Conservation (phyloP, 768 basidiomycete species). For the Cantharellus anzutake region DNA sequence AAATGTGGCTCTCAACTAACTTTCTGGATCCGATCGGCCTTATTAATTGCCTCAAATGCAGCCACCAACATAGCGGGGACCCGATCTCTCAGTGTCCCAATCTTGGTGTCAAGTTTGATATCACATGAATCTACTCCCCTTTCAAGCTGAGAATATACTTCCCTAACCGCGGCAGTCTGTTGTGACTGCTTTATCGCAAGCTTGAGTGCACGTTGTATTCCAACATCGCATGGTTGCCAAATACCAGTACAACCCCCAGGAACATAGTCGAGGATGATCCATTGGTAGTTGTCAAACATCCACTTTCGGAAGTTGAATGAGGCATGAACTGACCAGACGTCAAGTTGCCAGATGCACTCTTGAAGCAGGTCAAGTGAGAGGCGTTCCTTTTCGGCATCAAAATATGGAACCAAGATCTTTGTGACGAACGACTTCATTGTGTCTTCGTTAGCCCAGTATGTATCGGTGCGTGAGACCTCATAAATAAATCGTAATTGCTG, state of each 20-base stretch:
- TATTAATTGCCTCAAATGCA: conserved; percentile 16
- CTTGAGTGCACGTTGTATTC: conserved; percentile 15
- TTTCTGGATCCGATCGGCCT: conserved; percentile 17
- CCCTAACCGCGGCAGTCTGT: conserved; percentile 19
- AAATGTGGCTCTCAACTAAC: conserved; percentile 10
- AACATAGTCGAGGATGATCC: conserved; percentile 13
- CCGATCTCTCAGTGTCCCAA: conserved; percentile 13
- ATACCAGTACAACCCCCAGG: conserved; percentile 18
- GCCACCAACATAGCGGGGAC: conserved; percentile 18
- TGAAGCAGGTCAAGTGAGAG: too few relatives aligned
- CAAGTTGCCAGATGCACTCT: too few relatives aligned
- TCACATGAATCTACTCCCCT: conserved; percentile 2
- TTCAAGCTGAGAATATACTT: conserved; percentile 13
- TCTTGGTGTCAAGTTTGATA: conserved; percentile 11
- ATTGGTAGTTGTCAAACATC: conserved; percentile 9
- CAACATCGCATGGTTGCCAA: conserved; percentile 17
- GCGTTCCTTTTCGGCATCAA: not conserved
- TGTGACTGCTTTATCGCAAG: conserved; percentile 17
- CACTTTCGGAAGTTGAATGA: conserved; percentile 10
- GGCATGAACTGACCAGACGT: too few relatives aligned
- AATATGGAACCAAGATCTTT: conserved; percentile 4
- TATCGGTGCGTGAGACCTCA: too few relatives aligned
- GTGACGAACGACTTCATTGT: conserved; percentile 4
- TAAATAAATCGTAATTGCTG: too few relatives aligned
- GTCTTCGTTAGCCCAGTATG: conserved; percentile 3